Percentiles rank a stretch among this genome's conserved stretches.
phyloP scores from a whole-genome alignment of 768 basidiomycete genomes.

The Saitozyma podzolica region DNA sequence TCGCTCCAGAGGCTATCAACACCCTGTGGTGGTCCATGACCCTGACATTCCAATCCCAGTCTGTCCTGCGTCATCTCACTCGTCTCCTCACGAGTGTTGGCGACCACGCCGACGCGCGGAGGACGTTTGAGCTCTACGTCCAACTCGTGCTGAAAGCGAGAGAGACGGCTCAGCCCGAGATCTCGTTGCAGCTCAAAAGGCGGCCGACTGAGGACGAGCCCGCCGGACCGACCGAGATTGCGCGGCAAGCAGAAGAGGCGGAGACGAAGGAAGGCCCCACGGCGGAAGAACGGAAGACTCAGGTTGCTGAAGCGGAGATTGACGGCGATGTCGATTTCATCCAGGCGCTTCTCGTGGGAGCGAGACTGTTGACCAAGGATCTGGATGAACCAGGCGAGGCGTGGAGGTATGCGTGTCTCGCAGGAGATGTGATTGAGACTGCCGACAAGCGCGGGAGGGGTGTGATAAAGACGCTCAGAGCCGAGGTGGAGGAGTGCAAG shows the following conservation, averaged over 20 bases:
- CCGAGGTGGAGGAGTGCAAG: slow-evolving; percentile 49
- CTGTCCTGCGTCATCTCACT: slow-evolving; percentile 79
- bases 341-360: slow-evolving; percentile 72
- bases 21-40: slow-evolving; percentile 93
- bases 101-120: slow-evolving; percentile 54
- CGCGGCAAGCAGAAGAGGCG: background rate
- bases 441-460: slow-evolving; percentile 56
- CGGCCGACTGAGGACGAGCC: slow-evolving; percentile 36
- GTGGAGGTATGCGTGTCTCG: slow-evolving; percentile 48
- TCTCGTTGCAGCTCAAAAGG: slow-evolving; percentile 45
- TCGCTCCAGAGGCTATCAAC: slow-evolving; percentile 48
- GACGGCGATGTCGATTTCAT: slow-evolving; percentile 76
- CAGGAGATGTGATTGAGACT: slow-evolving; percentile 58
- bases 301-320: slow-evolving; percentile 51
- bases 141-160: slow-evolving; percentile 81
- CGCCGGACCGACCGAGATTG: slow-evolving; percentile 14
- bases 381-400: slow-evolving; percentile 61
- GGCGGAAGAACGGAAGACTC: slow-evolving; percentile 4
- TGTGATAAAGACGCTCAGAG: slow-evolving; percentile 22
- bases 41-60: slow-evolving; percentile 88
- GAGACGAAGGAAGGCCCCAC: slow-evolving; percentile 10
- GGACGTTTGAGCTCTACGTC: slow-evolving; percentile 76
- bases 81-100: slow-evolving; percentile 65
- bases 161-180: slow-evolving; percentile 58
- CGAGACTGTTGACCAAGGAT: slow-evolving; percentile 69